Percentiles rank a stretch among this genome's conserved stretches.
Evolutionary conservation across 805 yeast species (phyloP).

Genomic region (Barnettozyma siamensis): DNA sequence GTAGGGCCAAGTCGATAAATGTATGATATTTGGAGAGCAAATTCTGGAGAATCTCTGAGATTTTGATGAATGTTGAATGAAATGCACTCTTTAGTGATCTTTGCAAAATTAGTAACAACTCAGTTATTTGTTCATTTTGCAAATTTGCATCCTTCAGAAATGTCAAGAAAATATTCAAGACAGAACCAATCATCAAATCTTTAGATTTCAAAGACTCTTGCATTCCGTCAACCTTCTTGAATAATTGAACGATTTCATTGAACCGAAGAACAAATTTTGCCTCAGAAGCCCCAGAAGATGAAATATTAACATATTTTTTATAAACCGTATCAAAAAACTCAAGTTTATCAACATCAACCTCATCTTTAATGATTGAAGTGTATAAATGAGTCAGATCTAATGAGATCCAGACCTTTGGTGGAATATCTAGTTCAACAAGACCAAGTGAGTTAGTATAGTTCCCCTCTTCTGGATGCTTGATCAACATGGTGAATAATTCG

Average conservation of each 20-base stretch:
- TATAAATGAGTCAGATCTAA: slow-evolving; percentile 17
- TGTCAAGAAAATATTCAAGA: slow-evolving; percentile 20
- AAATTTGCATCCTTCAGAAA: slow-evolving; percentile 21
- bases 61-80: slow-evolving; percentile 9
- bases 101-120: slow-evolving; percentile 16
- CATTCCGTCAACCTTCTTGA: neutral
- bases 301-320: too few species aligned
- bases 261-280: slow-evolving; percentile 6
- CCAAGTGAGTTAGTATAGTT: slow-evolving; percentile 20
- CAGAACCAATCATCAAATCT: slow-evolving; percentile 26
- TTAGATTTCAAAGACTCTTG: slow-evolving; percentile 23
- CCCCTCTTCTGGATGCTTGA: slow-evolving; percentile 15
- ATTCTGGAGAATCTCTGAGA: slow-evolving; percentile 15
- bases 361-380: slow-evolving; percentile 10
- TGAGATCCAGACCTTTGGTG: slow-evolving; percentile 25
- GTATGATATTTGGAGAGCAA: slow-evolving; percentile 14
- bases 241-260: slow-evolving; percentile 12
- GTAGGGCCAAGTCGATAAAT: slow-evolving; percentile 15
- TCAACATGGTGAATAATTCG: slow-evolving; percentile 23
- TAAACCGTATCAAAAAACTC: slow-evolving; percentile 25
- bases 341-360: slow-evolving; percentile 24
- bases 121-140: slow-evolving; percentile 13
- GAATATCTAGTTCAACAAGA: slow-evolving; percentile 22
- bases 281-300: slow-evolving; percentile 8
- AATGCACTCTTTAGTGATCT: slow-evolving; percentile 13